Base-by-base conservation (phyloP, 257 asterid species). In the Rehmannia glutinosa region DNA sequence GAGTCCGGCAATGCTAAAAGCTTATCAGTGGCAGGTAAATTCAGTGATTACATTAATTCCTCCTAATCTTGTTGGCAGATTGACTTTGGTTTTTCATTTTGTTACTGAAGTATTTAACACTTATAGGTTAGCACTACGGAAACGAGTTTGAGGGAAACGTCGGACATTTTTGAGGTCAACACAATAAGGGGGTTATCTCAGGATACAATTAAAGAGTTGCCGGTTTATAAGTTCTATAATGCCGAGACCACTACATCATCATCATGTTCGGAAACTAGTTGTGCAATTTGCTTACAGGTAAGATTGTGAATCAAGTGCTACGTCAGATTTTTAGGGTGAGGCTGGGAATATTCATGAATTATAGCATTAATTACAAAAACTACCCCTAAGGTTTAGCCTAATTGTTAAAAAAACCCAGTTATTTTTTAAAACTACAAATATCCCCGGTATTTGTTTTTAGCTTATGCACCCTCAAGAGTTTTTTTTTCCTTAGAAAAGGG, bases 1-100 rank as follows among this genome's bases (percentile, higher is more conserved):
- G 60, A 71, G 87, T 49, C 92, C 90, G 64, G 95, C 95, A 42
- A 70, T 90, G 59, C 87, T 90, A 4, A 83, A 81, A 78, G 97
- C 97, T 32, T 90, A 88, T 54, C 96, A 84, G 41, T 88, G 90
- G 92, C 97, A 88, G 78, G 97, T 87, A 77, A 70, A 71, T 73
- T 15, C 32, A 35, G 17, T 45, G 42, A 6, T 39, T 56, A 6
- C 11, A n/a, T n/a, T n/a, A n/a, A n/a, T n/a, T n/a, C n/a, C n/a
- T n/a, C n/a, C n/a, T n/a, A n/a, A n/a, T n/a, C n/a, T n/a, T n/a
- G n/a, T n/a, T n/a, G n/a, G n/a, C n/a, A n/a, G n/a, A n/a, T n/a
- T n/a, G n/a, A n/a, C n/a, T n/a, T n/a, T n/a, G n/a, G n/a, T n/a
- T n/a, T n/a, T 16, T 38, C 0, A n/a, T 27, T 20, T 42, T 28